Base-by-base conservation (phyloP, 2,329 filamentous ascomycete species). In the Sporothrix brunneoviolacea region DNA sequence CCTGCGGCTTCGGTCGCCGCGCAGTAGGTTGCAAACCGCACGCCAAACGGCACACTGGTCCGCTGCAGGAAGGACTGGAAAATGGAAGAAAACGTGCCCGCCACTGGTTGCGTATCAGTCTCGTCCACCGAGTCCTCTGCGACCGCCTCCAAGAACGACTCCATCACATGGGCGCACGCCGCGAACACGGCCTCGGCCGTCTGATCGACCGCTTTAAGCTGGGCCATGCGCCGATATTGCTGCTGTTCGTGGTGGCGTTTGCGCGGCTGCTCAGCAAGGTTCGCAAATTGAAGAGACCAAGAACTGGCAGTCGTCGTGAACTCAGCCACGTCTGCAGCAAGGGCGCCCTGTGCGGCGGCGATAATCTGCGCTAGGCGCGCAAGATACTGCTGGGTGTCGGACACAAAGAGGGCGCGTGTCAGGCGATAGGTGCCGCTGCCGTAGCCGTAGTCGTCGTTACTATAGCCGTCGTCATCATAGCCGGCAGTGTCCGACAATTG, bases 181-280 rank as follows among this genome's bases (percentile, higher is more conserved):
- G 28, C 5, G 22, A 48, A 30, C 6, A 51, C 41, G 4, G 50
- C 18, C 2, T 38, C 37, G 4, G 38, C 40, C 2, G 45, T 42
- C n/a, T 54, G 45, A 18, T 57, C 51, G 15, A 53, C 38, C 1
- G 49, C 48, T 36, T 51, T 52, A 19, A 54, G 27, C 22, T 41
- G 38, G 3, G 57, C 55, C 57, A 57, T 56, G 37, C 44, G 49
- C 7, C 49, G 46, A 44, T 56, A 58, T 40, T 37, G 28, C 19
- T 33, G 21, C 40, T 47, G 41, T 22, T 53, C 51, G 4, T 27
- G 33, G 12, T 13, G 27, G 13, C 18, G 19, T 18, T 12, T 30
- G 15, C 16, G 13, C 5, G 42, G 35, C 4, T 15, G 28, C 16
- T 21, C 9, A 4, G 15, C 19, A 8, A 57, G 48, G 18, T 21